Evolutionary conservation across 306 rosid genomes (phyloP).

Genomic region (Cicer arietinum): DNA sequence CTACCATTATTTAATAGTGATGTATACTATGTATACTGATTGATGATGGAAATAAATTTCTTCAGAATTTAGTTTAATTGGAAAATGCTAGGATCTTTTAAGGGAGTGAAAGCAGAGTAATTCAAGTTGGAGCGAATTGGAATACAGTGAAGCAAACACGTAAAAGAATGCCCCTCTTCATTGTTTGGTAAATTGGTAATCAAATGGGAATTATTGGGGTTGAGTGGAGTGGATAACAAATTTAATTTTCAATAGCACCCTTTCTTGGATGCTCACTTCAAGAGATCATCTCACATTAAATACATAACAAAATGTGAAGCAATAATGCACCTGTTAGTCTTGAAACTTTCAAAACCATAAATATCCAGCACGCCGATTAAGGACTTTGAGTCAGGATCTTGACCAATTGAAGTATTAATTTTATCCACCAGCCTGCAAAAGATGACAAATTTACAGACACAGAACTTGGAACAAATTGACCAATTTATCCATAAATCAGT

Average conservation of each 20-base stretch:
- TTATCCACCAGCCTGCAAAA: conserved; percentile 91
- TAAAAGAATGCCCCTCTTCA: conserved; percentile 23
- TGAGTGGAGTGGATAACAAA: conserved; percentile 11
- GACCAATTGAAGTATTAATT: conserved; percentile 92
- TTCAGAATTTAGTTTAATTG: conserved; percentile 27
- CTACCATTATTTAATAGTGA: conserved; percentile 9
- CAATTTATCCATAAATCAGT: conserved; percentile 32
- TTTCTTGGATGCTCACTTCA: conserved; percentile 35
- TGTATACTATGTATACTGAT: conserved; percentile 21
- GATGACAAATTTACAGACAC: conserved; percentile 42
- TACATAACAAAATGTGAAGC: conserved; percentile 58
- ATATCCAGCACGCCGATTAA: conserved; percentile 98
- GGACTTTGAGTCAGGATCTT: conserved; percentile 85
- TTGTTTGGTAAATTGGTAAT: conserved; percentile 4
- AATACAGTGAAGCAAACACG: conserved; percentile 24
- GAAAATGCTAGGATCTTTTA: conserved; percentile 23
- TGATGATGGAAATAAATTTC: conserved; percentile 15
- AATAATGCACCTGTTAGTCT: conserved; percentile 92
- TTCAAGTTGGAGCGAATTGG: neutral
- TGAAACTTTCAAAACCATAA: conserved; percentile 99
- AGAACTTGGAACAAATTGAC: conserved; percentile 29
- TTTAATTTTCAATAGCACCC: conserved; percentile 27
- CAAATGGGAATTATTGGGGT: conserved; percentile 30
- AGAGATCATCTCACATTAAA: conserved; percentile 43
- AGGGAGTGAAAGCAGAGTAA: conserved; percentile 1